Conservation (phyloP, 345 rosid species). For the Brassica juncea region DNA sequence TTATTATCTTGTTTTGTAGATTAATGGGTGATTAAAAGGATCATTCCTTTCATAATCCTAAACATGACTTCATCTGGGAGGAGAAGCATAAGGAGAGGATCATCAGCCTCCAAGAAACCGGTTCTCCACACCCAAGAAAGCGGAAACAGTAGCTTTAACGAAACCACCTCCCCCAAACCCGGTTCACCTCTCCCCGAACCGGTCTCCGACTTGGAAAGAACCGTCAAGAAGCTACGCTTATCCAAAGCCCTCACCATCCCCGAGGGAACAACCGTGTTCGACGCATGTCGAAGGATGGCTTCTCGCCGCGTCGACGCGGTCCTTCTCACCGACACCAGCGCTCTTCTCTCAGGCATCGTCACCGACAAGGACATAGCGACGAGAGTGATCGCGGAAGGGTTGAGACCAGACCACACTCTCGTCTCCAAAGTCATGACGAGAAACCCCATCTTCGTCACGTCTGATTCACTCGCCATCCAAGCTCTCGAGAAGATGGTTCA, state of each 20-base stretch:
- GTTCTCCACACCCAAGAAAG: constrained; percentile 33
- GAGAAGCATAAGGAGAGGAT: constrained; percentile 32
- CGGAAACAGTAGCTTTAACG: constrained; percentile 18
- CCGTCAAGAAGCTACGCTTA: constrained; percentile 83
- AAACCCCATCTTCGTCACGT: constrained; percentile 81
- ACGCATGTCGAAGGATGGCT: constrained; percentile 93
- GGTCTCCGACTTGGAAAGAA: constrained; percentile 64
- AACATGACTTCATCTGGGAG: constrained; percentile 31
- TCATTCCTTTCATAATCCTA: not conserved
- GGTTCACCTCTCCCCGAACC: constrained; percentile 29
- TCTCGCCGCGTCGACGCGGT: constrained; percentile 84
- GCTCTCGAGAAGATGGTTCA: constrained; percentile 98
- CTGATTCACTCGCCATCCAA: constrained; percentile 84
- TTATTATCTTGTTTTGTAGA: not conserved
- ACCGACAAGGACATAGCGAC: constrained; percentile 88
- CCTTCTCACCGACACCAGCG: constrained; percentile 81
- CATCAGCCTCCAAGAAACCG: constrained; percentile 40
- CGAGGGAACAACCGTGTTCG: constrained; percentile 86
- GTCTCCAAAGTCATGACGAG: constrained; percentile 94
- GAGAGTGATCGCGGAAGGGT: constrained; percentile 89
- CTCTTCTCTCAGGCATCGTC: constrained; percentile 87
- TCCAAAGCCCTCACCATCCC: constrained; percentile 96
- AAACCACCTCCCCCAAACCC: constrained; percentile 21
- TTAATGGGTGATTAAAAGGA: constrained; percentile 1
- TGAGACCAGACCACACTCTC: constrained; percentile 84